Evolutionary conservation across 805 yeast species (phyloP).

Genomic region (Candida fluviatilis): DNA sequence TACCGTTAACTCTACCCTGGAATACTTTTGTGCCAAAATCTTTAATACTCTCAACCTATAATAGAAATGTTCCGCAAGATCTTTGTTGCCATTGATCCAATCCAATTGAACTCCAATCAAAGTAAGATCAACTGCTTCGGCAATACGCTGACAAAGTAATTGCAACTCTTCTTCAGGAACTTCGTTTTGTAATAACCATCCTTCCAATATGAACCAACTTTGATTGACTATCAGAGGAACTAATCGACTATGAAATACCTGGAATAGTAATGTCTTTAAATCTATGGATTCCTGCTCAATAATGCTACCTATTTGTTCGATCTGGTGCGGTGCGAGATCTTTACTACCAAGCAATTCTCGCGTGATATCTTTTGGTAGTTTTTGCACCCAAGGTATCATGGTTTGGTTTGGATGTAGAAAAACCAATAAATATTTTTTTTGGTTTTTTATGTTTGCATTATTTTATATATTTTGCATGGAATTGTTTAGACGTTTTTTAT

Average conservation of each 20-base stretch:
- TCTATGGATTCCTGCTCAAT: neutral
- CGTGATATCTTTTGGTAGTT: neutral
- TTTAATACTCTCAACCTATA: slow-evolving; percentile 6
- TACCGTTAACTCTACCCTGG: neutral
- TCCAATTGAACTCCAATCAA: slow-evolving; percentile 7
- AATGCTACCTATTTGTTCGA: neutral
- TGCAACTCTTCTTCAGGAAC: neutral
- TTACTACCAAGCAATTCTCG: neutral
- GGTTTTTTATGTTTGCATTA: no score
- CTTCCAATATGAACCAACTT: slow-evolving; percentile 7
- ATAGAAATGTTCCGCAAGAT: slow-evolving; percentile 3
- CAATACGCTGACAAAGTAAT: neutral
- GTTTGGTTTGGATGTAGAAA: neutral
- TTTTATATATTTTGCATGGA: no score
- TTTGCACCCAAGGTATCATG: slow-evolving; percentile 2
- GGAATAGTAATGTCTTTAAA: neutral
- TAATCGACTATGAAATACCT: neutral
- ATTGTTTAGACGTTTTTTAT: no score
- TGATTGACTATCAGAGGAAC: slow-evolving; percentile 2
- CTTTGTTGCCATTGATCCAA: slow-evolving; percentile 4
- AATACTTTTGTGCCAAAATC: slow-evolving; percentile 4
- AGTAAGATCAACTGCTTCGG: slow-evolving; percentile 4
- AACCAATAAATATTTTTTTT: neutral
- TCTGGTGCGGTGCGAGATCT: neutral
- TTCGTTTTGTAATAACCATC: slow-evolving; percentile 1